Percentiles rank a stretch among this genome's conserved stretches.
These are phyloP conservation scores for Zygotorulaspora mrakii DNA, from an alignment of 1,139 yeast genomes.

Conservation along the genomic window DNA sequence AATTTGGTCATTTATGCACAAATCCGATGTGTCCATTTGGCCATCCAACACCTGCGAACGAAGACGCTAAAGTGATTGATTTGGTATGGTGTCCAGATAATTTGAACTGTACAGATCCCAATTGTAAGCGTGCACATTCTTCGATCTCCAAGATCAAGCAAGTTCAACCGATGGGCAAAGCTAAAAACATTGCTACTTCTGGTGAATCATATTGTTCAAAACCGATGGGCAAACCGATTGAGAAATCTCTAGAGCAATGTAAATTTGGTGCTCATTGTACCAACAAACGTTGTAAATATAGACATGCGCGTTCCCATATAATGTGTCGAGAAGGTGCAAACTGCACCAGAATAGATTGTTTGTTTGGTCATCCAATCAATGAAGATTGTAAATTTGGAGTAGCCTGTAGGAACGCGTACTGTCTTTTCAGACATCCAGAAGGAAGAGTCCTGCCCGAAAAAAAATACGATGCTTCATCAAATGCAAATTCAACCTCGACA, in stretches of 20 bases:
- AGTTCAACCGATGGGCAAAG: conserved; percentile 32
- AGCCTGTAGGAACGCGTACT: conserved; percentile 63
- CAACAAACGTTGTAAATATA: conserved; percentile 69
- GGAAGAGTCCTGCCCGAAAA: conserved; percentile 47
- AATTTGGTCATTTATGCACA: conserved; percentile 69
- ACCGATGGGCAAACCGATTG: conserved; percentile 35
- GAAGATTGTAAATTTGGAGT: conserved; percentile 78
- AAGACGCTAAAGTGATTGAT: conserved; percentile 61
- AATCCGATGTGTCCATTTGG: conserved; percentile 82
- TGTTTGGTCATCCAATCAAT: conserved; percentile 72
- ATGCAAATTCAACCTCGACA: conserved; percentile 10
- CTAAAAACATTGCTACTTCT: conserved; percentile 5
- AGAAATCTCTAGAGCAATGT: conserved; percentile 71
- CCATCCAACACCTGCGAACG: conserved; percentile 85
- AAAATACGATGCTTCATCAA: conserved; percentile 10
- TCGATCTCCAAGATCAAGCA: conserved; percentile 49
- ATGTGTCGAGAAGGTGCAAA: conserved; percentile 77
- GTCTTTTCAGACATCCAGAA: conserved; percentile 76
- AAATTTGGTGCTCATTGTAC: conserved; percentile 74
- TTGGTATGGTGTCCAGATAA: conserved; percentile 77
- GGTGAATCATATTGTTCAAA: conserved; percentile 24
- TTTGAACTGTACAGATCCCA: conserved; percentile 54
- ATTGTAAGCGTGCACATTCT: conserved; percentile 75
- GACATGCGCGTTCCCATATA: conserved; percentile 73
- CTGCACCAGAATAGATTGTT: conserved; percentile 77